Evolutionary conservation across 2,329 filamentous ascomycete species (phyloP).

Genomic region (Penicillium sp.): DNA sequence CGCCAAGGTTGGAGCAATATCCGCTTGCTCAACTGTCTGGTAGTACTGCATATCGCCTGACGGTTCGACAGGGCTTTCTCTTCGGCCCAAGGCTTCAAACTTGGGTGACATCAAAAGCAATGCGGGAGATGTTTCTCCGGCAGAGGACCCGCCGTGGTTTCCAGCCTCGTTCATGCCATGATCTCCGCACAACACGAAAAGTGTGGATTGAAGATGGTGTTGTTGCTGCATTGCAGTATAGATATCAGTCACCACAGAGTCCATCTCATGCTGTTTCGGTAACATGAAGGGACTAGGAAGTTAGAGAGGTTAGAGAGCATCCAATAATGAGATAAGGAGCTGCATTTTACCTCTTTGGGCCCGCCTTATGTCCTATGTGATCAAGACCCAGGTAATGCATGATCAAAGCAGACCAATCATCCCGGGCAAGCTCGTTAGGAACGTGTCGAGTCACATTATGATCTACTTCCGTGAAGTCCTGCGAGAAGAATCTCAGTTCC

Average conservation of each 20-base stretch:
- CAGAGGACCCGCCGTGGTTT: constrained; percentile 88
- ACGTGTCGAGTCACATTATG: constrained; percentile 93
- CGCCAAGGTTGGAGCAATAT: constrained; percentile 81
- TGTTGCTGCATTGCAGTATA: constrained; percentile 65
- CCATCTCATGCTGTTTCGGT: constrained; percentile 91
- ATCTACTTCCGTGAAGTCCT: constrained; percentile 98
- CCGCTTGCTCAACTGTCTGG: constrained; percentile 77
- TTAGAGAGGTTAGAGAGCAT: constrained; percentile 22
- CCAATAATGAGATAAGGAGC: constrained; percentile 1
- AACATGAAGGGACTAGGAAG: constrained; percentile 69
- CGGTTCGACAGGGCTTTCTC: constrained; percentile 49
- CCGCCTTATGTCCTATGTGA: constrained; percentile 94
- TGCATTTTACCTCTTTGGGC: constrained; percentile 60
- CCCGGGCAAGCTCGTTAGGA: constrained; percentile 59
- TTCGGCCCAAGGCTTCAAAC: constrained; percentile 48
- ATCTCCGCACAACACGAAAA: constrained; percentile 82
- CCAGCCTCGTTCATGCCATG: constrained; percentile 99
- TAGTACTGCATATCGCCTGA: constrained; percentile 75
- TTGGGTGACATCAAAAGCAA: constrained; percentile 85
- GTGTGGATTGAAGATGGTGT: constrained; percentile 62
- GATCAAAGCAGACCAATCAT: constrained; percentile 88
- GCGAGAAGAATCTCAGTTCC: constrained; percentile 12
- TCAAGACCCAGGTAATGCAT: constrained; percentile 93
- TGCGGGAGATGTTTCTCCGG: constrained; percentile 88
- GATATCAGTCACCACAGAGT: constrained; percentile 65